These are phyloP conservation scores for Colletotrichum incanum DNA, from an alignment of 2,329 filamentous ascomycete species.

Conservation along the genomic window DNA sequence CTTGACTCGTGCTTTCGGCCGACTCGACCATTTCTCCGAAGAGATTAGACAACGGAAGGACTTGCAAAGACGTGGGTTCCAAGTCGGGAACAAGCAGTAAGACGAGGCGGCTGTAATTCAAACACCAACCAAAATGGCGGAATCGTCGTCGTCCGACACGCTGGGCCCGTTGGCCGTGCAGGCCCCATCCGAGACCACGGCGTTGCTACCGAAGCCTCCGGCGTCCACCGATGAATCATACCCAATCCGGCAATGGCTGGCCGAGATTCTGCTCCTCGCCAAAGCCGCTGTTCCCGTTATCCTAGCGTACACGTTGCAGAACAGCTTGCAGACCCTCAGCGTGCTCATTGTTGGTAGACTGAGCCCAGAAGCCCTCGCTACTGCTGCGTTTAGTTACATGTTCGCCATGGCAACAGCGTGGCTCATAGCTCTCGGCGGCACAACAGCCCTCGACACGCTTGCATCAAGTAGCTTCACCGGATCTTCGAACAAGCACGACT, in stretches of 20 bases:
- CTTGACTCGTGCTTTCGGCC: constrained; percentile 28
- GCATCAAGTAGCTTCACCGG: constrained; percentile 88
- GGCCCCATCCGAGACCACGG: constrained; percentile 39
- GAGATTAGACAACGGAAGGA: background rate
- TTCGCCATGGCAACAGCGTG: constrained; percentile 92
- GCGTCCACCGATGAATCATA: constrained; percentile 23
- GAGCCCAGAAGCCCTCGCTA: constrained; percentile 84
- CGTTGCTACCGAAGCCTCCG: constrained; percentile 41
- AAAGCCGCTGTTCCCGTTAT: constrained; percentile 84
- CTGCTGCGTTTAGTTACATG: constrained; percentile 92
- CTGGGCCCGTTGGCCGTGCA: constrained; percentile 2
- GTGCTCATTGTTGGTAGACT: constrained; percentile 86
- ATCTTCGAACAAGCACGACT: constrained; percentile 82
- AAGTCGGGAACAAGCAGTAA: background rate
- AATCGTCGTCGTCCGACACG: constrained; percentile 25
- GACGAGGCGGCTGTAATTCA: background rate
- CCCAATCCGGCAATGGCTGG: constrained; percentile 35
- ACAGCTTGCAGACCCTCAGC: constrained; percentile 86
- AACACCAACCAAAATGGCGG: constrained; percentile 26
- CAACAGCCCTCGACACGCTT: constrained; percentile 88
- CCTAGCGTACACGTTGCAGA: constrained; percentile 87
- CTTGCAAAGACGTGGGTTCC: background rate
- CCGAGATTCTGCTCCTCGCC: constrained; percentile 78
- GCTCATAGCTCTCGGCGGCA: constrained; percentile 88
- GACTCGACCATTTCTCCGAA: constrained; percentile 2